Evolutionary conservation across 2,329 filamentous ascomycete genomes (phyloP).

Genomic region (Exophiala bonariae): DNA sequence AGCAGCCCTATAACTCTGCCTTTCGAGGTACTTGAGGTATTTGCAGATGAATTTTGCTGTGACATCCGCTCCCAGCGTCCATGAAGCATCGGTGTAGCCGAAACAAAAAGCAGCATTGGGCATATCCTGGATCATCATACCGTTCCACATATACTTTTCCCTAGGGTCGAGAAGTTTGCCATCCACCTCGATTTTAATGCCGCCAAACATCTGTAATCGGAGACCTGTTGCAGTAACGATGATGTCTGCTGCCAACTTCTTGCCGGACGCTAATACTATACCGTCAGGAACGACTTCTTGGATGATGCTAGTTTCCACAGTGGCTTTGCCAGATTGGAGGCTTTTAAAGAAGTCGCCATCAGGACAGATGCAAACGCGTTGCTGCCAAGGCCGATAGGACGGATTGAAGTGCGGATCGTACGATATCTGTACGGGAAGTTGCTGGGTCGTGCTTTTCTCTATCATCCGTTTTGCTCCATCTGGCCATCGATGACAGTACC

Average conservation of each 20-base stretch:
- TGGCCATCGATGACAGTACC: constrained; percentile 20
- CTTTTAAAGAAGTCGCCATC: constrained; percentile 58
- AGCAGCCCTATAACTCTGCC: no score
- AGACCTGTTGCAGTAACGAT: constrained; percentile 46
- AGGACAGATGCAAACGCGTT: constrained; percentile 65
- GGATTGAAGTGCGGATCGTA: constrained; percentile 65
- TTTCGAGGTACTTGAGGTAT: constrained; percentile 30
- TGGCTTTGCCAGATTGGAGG: constrained; percentile 50
- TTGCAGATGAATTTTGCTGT: constrained; percentile 40
- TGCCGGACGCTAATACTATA: constrained; percentile 47
- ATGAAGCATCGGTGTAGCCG: constrained; percentile 45
- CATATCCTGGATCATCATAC: constrained; percentile 45
- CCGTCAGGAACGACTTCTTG: constrained; percentile 49
- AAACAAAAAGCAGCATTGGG: constrained; percentile 42
- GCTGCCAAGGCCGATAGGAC: constrained; percentile 67
- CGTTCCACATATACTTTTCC: constrained; percentile 43
- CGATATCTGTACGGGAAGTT: constrained; percentile 38
- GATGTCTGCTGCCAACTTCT: constrained; percentile 40
- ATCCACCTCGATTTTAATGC: constrained; percentile 36
- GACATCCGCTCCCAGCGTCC: constrained; percentile 46
- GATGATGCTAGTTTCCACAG: constrained; percentile 56
- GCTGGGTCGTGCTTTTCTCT: constrained; percentile 1
- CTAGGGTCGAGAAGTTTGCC: constrained; percentile 32
- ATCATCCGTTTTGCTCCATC: constrained; percentile 6
- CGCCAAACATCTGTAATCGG: constrained; percentile 39